A percentile compares a stretch with the other conserved stretches of the same genome.
phyloP scores from a whole-genome alignment of 805 yeast species.

The Candida ipomoeae region DNA sequence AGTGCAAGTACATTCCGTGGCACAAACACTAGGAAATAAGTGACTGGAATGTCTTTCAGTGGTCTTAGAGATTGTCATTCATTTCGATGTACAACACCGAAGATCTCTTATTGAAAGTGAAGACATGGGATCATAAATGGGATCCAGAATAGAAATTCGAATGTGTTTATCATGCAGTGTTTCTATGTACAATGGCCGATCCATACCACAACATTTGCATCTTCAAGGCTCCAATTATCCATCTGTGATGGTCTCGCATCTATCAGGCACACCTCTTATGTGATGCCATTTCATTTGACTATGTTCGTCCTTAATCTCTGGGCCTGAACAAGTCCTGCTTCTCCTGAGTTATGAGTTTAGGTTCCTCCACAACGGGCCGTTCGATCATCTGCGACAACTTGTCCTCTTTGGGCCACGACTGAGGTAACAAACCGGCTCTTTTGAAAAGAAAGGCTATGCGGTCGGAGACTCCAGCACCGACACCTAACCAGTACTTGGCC shows the following conservation, averaged over 20 bases:
- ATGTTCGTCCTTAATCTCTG: constrained; percentile 18
- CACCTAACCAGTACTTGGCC: constrained; percentile 94
- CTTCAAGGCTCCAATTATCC: no score
- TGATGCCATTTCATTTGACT: no score
- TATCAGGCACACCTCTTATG: no score
- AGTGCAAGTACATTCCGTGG: constrained; percentile 16
- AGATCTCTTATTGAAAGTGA: neutral
- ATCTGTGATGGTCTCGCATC: no score
- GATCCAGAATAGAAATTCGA: neutral
- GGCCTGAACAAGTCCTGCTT: constrained; percentile 30
- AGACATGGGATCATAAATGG: no score
- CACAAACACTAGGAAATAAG: constrained; percentile 7
- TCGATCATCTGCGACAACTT: constrained; percentile 27
- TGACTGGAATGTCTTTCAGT: neutral
- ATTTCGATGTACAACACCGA: neutral
- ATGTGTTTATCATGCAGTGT: neutral
- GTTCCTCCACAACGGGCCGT: constrained; percentile 27
- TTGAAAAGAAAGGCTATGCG: constrained; percentile 72
- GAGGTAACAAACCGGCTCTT: constrained; percentile 68
- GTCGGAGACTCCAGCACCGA: constrained; percentile 92
- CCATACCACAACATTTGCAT: neutral
- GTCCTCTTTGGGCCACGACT: constrained; percentile 54
- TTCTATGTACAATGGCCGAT: neutral
- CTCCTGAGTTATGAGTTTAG: constrained; percentile 29
- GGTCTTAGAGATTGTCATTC: neutral